These are phyloP conservation scores for Puccinia triticina DNA, from an alignment of 1,284 basidiomycete genomes.

Conservation along the genomic window DNA sequence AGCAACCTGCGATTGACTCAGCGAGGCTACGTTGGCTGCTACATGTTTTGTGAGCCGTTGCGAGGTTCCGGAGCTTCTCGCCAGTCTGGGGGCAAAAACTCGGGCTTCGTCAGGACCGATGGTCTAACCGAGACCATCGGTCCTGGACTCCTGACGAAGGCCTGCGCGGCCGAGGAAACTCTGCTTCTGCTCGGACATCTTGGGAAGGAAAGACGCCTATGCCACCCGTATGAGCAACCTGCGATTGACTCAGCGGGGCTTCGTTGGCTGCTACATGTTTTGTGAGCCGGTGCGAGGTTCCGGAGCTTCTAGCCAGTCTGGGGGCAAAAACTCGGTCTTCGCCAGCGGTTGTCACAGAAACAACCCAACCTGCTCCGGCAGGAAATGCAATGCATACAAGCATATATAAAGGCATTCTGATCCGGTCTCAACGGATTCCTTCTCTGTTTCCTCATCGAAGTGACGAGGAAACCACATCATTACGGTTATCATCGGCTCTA, in stretches of 20 bases:
- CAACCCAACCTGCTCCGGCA: too few relatives aligned
- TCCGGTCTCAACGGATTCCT: too few relatives aligned
- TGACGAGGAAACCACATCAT: too few relatives aligned
- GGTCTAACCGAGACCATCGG: too few relatives aligned
- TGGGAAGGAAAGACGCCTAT: not conserved
- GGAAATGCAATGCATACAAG: too few relatives aligned
- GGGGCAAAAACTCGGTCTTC: not conserved
- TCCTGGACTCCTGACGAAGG: too few relatives aligned
- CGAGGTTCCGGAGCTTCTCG: not conserved
- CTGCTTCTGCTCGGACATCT: not conserved
- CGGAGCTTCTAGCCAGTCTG: not conserved
- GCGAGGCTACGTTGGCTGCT: not conserved
- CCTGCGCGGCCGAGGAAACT: not conserved
- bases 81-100: not conserved
- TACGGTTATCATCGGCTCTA: too few relatives aligned
- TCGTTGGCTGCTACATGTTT: not conserved
- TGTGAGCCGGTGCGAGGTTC: not conserved
- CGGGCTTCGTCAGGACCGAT: too few relatives aligned
- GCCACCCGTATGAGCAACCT: not conserved
- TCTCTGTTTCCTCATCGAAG: too few relatives aligned
- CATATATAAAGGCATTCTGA: too few relatives aligned
- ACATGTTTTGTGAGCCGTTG: not conserved
- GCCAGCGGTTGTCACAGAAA: too few relatives aligned
- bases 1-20: not conserved
- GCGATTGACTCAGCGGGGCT: not conserved